A percentile compares a stretch with the other conserved stretches of the same genome.
Evolutionary conservation across 257 asterid species (phyloP).

Genomic region (Scutellaria galericulata): DNA sequence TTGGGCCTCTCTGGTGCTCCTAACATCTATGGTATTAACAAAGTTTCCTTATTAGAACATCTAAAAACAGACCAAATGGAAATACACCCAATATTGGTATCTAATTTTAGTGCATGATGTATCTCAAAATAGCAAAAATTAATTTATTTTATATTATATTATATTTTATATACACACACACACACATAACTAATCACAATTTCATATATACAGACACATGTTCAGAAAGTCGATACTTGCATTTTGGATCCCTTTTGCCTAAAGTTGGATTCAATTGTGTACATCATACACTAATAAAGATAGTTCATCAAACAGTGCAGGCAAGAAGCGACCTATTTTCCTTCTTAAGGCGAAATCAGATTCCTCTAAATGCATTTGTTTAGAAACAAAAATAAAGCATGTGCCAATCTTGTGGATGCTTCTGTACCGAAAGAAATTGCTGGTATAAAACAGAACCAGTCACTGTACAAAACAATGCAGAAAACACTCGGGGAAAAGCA

Average conservation of each 20-base stretch:
- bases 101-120: neutral
- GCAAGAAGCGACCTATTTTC: constrained; percentile 19
- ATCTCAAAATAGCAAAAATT: neutral
- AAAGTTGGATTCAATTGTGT: neutral
- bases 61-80: neutral
- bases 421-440: neutral
- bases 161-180: neutral
- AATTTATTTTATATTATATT: too few relatives aligned
- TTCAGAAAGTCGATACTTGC: neutral
- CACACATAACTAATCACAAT: neutral
- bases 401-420: constrained; percentile 1
- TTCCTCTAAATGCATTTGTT: neutral
- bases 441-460: neutral
- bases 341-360: constrained; percentile 22
- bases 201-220: neutral
- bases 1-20: neutral
- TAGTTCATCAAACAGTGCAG: constrained; percentile 10
- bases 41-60: constrained; percentile 9
- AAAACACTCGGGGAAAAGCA: constrained; percentile 16
- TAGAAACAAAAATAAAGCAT: constrained; percentile 3
- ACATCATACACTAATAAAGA: constrained; percentile 9
- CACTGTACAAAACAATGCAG: neutral
- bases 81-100: neutral
- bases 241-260: neutral
- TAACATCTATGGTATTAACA: constrained; percentile 15